These are phyloP conservation scores for Monilinia fructigena DNA, from an alignment of 2,329 filamentous ascomycete genomes.

Conservation along the genomic window DNA sequence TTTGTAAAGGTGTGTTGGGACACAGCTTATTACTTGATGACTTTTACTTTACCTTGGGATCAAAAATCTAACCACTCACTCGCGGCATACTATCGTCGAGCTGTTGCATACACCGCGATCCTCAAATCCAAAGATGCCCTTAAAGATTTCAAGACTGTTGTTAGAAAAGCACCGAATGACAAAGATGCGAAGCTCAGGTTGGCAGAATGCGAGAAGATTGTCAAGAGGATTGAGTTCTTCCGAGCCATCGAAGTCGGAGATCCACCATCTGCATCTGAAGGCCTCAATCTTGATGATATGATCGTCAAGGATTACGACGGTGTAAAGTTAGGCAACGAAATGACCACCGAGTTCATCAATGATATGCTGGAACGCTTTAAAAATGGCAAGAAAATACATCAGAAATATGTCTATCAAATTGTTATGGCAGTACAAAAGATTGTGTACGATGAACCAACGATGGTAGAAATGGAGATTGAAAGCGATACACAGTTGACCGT, in stretches of 20 bases:
- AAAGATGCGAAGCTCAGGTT: conserved; percentile 89
- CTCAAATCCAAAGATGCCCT: conserved; percentile 84
- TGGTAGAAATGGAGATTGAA: conserved; percentile 88
- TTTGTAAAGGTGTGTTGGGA: conserved; percentile 72
- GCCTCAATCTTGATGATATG: conserved; percentile 84
- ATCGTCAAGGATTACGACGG: conserved; percentile 88
- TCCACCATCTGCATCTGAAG: conserved; percentile 87
- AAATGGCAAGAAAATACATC: conserved; percentile 89
- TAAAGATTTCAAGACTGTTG: conserved; percentile 87
- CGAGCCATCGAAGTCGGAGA: conserved; percentile 93
- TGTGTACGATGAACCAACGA: conserved; percentile 88
- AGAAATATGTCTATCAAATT: conserved; percentile 98
- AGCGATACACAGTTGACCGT: conserved; percentile 81
- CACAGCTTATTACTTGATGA: not conserved
- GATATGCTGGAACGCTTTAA: conserved; percentile 98
- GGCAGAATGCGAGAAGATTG: conserved; percentile 90
- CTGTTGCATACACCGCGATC: conserved; percentile 87
- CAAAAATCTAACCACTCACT: not conserved
- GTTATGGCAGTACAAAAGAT: conserved; percentile 85
- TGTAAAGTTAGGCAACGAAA: conserved; percentile 70
- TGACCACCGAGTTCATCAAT: conserved; percentile 95
- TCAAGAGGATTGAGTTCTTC: conserved; percentile 88
- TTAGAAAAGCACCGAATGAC: conserved; percentile 82
- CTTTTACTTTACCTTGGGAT: not conserved
- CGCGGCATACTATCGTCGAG: conserved; percentile 86